Percentiles rank a stretch among this genome's conserved stretches.
Evolutionary conservation across 2,329 filamentous ascomycete genomes (phyloP).

Genomic region (Pseudopithomyces maydicus): DNA sequence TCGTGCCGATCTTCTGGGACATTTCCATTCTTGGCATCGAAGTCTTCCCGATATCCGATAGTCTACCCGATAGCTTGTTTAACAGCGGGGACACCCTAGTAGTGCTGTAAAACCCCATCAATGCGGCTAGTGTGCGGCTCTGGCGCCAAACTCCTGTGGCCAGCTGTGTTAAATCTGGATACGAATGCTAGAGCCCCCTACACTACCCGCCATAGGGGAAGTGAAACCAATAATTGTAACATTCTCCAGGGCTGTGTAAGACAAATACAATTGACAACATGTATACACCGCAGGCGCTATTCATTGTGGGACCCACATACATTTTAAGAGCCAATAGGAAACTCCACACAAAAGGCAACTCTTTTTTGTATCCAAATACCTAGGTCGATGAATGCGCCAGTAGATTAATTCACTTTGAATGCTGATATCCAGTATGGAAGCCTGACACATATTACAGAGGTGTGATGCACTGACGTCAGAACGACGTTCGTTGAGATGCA

Average conservation of each 20-base stretch:
- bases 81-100: not conserved
- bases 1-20: not conserved
- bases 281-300: too few relatives aligned
- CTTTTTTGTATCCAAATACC: too few relatives aligned
- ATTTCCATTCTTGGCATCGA: too few relatives aligned
- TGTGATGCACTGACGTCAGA: constrained; percentile 11
- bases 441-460: not conserved
- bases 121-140: not conserved
- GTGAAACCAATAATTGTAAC: too few relatives aligned
- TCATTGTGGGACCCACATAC: too few relatives aligned
- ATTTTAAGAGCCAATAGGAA: too few relatives aligned
- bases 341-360: too few relatives aligned
- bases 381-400: too few relatives aligned
- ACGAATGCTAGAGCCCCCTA: too few relatives aligned
- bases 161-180: not conserved
- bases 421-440: not conserved
- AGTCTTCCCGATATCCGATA: not conserved
- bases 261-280: too few relatives aligned
- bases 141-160: not conserved
- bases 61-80: not conserved
- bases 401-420: not conserved
- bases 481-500: constrained; percentile 7
- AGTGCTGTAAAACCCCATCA: not conserved
- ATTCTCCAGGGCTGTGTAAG: too few relatives aligned
- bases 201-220: too few relatives aligned